phyloP scores from a whole-genome alignment of 2,329 filamentous ascomycete genomes.

The Calonectria montana region DNA sequence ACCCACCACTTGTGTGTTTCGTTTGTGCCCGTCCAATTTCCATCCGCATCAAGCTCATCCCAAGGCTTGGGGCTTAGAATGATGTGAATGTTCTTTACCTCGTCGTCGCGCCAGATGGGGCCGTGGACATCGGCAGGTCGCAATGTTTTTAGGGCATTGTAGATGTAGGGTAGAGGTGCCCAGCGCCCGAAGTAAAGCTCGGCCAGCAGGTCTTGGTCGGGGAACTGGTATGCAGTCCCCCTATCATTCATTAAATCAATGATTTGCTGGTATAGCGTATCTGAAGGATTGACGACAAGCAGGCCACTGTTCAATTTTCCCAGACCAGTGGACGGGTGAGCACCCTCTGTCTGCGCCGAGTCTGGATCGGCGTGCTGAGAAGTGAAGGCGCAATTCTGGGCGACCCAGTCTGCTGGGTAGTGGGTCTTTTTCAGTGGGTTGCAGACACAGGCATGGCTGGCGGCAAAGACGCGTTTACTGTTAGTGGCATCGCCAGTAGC shows the following conservation, averaged over 20 bases:
- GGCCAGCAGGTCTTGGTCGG: conserved; percentile 69
- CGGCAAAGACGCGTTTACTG: conserved; percentile 78
- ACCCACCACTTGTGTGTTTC: conserved; percentile 69
- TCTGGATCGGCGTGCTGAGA: conserved; percentile 61
- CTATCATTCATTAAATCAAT: conserved; percentile 60
- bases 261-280: conserved; percentile 61
- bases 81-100: conserved; percentile 71
- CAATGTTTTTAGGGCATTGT: conserved; percentile 73
- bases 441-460: conserved; percentile 86
- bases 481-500: conserved; percentile 29
- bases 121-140: conserved; percentile 63
- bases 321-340: conserved; percentile 58
- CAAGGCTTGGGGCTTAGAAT: conserved; percentile 72
- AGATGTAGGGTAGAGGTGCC: conserved; percentile 69
- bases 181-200: conserved; percentile 66
- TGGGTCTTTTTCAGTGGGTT: conserved; percentile 83
- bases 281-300: conserved; percentile 66
- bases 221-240: conserved; percentile 63
- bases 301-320: conserved; percentile 64
- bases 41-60: conserved; percentile 61
- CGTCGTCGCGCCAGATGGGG: conserved; percentile 67
- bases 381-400: conserved; percentile 69
- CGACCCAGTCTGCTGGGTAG: conserved; percentile 79
- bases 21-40: conserved; percentile 57
- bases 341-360: conserved; percentile 57